Evolutionary conservation across 192 early-diverging fungal genomes (phyloP).

Genomic region (Coemansia sp.): DNA sequence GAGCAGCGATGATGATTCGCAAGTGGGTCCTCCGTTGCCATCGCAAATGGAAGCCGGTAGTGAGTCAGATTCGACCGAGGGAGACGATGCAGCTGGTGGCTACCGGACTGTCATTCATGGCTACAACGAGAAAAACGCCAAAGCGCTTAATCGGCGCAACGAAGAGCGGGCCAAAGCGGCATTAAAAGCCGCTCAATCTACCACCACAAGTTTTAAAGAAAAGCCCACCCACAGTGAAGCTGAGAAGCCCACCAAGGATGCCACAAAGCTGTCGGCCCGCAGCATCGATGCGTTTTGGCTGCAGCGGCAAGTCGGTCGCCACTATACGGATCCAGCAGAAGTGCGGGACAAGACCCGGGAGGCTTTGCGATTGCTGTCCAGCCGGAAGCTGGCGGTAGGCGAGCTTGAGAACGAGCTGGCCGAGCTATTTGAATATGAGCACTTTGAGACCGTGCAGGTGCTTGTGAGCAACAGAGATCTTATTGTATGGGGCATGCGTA

Average conservation of each 20-base stretch:
- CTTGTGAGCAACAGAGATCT: slow-evolving; percentile 84
- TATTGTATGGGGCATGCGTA: slow-evolving; percentile 87
- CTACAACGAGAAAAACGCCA: slow-evolving; percentile 34
- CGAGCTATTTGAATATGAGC: slow-evolving; percentile 92
- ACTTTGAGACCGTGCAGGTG: slow-evolving; percentile 92
- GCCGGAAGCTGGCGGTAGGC: slow-evolving; percentile 61
- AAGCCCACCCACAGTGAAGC: not conserved
- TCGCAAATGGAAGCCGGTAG: slow-evolving; percentile 3
- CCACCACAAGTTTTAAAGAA: slow-evolving; percentile 16
- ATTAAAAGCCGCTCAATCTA: slow-evolving; percentile 10
- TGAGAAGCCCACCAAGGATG: not conserved
- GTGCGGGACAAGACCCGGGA: slow-evolving; percentile 85
- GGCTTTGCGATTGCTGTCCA: slow-evolving; percentile 71
- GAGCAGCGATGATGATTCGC: slow-evolving; percentile 37
- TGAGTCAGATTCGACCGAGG: slow-evolving; percentile 2
- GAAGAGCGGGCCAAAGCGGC: slow-evolving; percentile 27
- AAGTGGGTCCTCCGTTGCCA: not conserved
- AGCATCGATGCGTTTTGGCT: slow-evolving; percentile 98
- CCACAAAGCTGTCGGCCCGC: slow-evolving; percentile 59
- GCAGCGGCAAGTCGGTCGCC: slow-evolving; percentile 78
- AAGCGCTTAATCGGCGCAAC: slow-evolving; percentile 29
- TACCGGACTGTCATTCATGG: slow-evolving; percentile 46
- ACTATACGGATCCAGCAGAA: slow-evolving; percentile 79
- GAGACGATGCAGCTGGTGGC: slow-evolving; percentile 25
- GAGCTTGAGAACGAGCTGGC: slow-evolving; percentile 96